These are phyloP conservation scores for Stemphylium lycopersici DNA, from an alignment of 2,329 filamentous ascomycete genomes.

Conservation along the genomic window DNA sequence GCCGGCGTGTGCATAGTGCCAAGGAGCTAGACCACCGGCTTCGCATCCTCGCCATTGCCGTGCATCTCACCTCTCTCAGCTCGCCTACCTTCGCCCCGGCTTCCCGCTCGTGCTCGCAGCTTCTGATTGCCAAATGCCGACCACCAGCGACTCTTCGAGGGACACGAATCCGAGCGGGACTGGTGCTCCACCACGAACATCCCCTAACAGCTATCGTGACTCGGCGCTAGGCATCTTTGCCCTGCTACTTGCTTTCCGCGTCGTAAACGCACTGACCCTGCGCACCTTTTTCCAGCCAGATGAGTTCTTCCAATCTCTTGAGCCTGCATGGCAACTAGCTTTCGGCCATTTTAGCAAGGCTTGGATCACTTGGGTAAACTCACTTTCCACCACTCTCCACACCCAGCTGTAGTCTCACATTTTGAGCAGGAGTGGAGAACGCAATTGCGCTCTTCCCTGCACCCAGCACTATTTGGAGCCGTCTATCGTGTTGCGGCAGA, in stretches of 20 bases:
- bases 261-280: constrained; percentile 78
- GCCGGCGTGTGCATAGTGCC: constrained; percentile 27
- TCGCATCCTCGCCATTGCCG: constrained; percentile 31
- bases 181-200: constrained; percentile 27
- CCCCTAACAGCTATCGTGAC: constrained; percentile 41
- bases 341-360: constrained; percentile 80
- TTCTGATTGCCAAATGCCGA: constrained; percentile 40
- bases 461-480: constrained; percentile 83
- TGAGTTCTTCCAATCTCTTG: constrained; percentile 94
- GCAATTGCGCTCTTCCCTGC: constrained; percentile 85
- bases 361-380: constrained; percentile 91
- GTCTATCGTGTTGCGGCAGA: constrained; percentile 70
- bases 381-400: constrained; percentile 11
- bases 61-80: constrained; percentile 22
- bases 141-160: constrained; percentile 34
- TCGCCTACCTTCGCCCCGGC: constrained; percentile 28
- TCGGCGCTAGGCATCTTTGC: constrained; percentile 35
- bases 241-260: constrained; percentile 69
- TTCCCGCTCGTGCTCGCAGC: constrained; percentile 27
- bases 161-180: constrained; percentile 38
- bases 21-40: constrained; percentile 23
- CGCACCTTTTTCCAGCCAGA: constrained; percentile 97
- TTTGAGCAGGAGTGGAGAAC: constrained; percentile 83
- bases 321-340: constrained; percentile 89
- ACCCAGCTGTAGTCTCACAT: constrained; percentile 35